Evolutionary conservation across 1,284 basidiomycete genomes (phyloP).

Genomic region (Bondarzewia mesenterica): DNA sequence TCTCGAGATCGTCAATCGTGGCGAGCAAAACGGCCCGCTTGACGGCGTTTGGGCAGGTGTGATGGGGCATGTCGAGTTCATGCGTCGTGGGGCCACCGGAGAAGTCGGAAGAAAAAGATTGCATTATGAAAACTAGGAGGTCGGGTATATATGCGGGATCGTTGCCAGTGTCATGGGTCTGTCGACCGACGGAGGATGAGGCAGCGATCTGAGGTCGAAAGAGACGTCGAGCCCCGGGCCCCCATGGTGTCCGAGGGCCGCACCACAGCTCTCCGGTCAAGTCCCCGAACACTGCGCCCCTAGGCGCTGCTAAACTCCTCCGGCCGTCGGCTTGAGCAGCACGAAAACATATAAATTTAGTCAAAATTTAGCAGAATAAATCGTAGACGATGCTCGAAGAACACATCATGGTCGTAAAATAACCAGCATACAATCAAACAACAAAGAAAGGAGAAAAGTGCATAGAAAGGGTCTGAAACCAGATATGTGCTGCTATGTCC

Average conservation of each 20-base stretch:
- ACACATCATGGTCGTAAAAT: neutral
- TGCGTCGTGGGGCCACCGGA: conserved; percentile 5
- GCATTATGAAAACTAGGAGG: neutral
- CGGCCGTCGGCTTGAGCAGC: too few relatives aligned
- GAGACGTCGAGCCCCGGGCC: too few relatives aligned
- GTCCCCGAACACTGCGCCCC: too few relatives aligned
- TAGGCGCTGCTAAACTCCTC: too few relatives aligned
- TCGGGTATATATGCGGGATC: too few relatives aligned
- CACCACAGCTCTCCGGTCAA: too few relatives aligned
- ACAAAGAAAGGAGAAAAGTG: neutral
- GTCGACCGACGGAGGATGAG: too few relatives aligned
- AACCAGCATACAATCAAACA: neutral
- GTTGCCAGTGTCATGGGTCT: too few relatives aligned
- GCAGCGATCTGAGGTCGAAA: too few relatives aligned
- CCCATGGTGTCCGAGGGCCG: too few relatives aligned
- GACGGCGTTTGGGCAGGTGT: conserved; percentile 11
- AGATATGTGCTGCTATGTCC: conserved; percentile 21
- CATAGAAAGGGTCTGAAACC: neutral
- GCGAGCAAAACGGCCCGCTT: conserved; percentile 41
- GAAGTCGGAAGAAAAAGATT: neutral
- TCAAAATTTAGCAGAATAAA: neutral
- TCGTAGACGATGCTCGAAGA: neutral
- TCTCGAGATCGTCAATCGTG: conserved; percentile 36
- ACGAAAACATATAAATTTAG: too few relatives aligned
- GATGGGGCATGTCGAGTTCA: conserved; percentile 8